Evolutionary conservation across 148 eudicot genomes (phyloP).

Genomic region (Suaeda aralocaspica): DNA sequence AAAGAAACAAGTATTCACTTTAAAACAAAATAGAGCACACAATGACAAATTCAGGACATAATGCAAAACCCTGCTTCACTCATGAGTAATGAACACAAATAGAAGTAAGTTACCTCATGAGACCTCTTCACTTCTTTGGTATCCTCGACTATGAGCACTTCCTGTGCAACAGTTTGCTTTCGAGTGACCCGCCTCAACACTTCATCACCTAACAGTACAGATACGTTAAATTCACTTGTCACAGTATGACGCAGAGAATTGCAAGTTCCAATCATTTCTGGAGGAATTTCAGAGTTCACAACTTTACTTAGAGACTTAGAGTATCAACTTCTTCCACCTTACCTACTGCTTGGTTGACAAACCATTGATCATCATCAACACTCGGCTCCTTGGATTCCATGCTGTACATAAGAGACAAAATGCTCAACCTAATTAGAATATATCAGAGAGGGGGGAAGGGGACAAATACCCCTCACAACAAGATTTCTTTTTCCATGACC

Average conservation of each 20-base stretch:
- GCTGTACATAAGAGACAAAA: slow-evolving; percentile 8
- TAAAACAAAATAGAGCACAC: background rate
- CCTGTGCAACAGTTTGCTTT: slow-evolving; percentile 26
- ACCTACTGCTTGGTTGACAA: slow-evolving; percentile 16
- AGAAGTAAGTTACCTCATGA: slow-evolving; percentile 21
- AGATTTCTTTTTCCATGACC: background rate
- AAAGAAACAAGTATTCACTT: background rate
- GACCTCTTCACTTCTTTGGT: slow-evolving; percentile 10
- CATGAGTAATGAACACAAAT: background rate
- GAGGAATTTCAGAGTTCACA: slow-evolving; percentile 7
- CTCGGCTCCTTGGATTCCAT: slow-evolving; percentile 11
- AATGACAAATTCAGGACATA: background rate
- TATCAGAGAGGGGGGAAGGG: background rate
- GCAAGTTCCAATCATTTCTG: slow-evolving; percentile 7
- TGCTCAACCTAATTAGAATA: slow-evolving; percentile 3
- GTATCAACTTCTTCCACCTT: slow-evolving; percentile 6
- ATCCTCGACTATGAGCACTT: slow-evolving; percentile 18
- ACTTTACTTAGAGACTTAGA: background rate
- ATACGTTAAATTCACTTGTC: slow-evolving; percentile 18
- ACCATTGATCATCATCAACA: slow-evolving; percentile 11
- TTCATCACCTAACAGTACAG: slow-evolving; percentile 16
- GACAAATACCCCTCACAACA: background rate
- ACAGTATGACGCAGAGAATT: slow-evolving; percentile 6
- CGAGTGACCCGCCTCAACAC: slow-evolving; percentile 18
- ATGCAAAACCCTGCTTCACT: background rate